Base-by-base conservation (phyloP, 352 stramenopile genomes). In the Globisporangium polare region DNA sequence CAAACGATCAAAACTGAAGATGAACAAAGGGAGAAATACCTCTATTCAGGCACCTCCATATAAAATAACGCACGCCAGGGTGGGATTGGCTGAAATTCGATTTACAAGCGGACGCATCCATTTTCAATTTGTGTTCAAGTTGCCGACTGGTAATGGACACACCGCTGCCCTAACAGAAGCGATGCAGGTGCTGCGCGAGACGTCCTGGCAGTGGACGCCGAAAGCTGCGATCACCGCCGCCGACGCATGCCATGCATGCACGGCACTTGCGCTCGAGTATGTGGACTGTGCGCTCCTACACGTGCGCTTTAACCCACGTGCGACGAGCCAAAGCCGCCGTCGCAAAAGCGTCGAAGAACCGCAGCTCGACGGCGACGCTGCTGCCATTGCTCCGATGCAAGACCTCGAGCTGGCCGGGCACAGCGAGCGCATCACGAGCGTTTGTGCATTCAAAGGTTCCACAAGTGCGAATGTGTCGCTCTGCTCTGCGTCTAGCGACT, bases 401-500 rank as follows among this genome's bases (percentile, higher is more conserved):
- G 73, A 86, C 53, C 18, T 90, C 20, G 81, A 89, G 60, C 63
- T 90, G 41, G 65, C 80, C 17, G 78, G 74, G 12, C 78, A 90
- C 54, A 33, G 42, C 17, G 72, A 83, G 42, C 75, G 69, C 47
- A 53, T 88, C n/a, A 60, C 75, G 5, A 74, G 63, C 22, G 58
- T 89, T 41, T 63, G 58, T 15, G 68, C 72, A 29, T 84, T 68
- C 9, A 35, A 60, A 4, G 49, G 68, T 0, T 68, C 67, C 0
- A 4, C 43, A 1, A 55, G 42, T 13, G 20, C 43, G 2, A 24
- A 22, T 8, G 31, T 88, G n/a, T 60, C 67, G 17, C 26, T 92
- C 2, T 82, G 73, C 51, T 90, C 81, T 2, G 81, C 74, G 0
- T 93, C 84, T 6, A 82, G 73, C 58, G 84, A 93, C 60, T 74